These are phyloP conservation scores for Leptographium galeiforme DNA, from an alignment of 2,329 filamentous ascomycete species.

Conservation along the genomic window DNA sequence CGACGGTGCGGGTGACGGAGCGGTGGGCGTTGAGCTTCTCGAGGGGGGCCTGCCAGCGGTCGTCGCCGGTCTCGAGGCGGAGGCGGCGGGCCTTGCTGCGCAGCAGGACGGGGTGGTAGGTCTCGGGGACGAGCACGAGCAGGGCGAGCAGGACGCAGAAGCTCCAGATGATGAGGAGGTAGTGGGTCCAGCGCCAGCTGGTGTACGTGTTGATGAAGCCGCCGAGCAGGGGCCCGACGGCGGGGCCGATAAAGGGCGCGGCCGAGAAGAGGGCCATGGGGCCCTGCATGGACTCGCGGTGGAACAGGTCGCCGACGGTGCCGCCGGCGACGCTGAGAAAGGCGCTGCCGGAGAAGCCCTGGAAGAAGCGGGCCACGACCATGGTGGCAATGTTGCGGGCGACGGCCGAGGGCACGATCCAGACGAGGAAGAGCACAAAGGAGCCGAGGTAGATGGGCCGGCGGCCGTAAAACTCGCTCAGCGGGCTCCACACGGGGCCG, in stretches of 20 bases:
- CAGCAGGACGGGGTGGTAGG: conserved; percentile 66
- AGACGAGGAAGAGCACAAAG: conserved; percentile 63
- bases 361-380: conserved; percentile 64
- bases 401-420: conserved; percentile 69
- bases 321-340: conserved; percentile 68
- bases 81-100: conserved; percentile 56
- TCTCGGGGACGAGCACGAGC: conserved; percentile 68
- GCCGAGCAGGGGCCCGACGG: conserved; percentile 48
- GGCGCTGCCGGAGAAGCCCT: conserved; percentile 56
- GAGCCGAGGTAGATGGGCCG: conserved; percentile 67
- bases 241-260: conserved; percentile 49
- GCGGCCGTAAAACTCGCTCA: conserved; percentile 71
- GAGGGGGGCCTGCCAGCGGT: conserved; percentile 61
- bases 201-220: conserved; percentile 72
- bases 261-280: conserved; percentile 76
- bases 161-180: conserved; percentile 72
- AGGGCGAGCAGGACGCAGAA: conserved; percentile 51
- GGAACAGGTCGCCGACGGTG: conserved; percentile 72
- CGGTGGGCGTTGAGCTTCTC: conserved; percentile 46
- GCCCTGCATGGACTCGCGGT: conserved; percentile 51
- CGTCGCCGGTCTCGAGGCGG: conserved; percentile 64
- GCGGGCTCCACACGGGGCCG: conserved; percentile 49
- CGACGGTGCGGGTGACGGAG: conserved; percentile 50
- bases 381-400: conserved; percentile 73
- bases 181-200: conserved; percentile 74